Conservation (phyloP, 176 grass and related monocot species). For the Aegilops longissima region DNA sequence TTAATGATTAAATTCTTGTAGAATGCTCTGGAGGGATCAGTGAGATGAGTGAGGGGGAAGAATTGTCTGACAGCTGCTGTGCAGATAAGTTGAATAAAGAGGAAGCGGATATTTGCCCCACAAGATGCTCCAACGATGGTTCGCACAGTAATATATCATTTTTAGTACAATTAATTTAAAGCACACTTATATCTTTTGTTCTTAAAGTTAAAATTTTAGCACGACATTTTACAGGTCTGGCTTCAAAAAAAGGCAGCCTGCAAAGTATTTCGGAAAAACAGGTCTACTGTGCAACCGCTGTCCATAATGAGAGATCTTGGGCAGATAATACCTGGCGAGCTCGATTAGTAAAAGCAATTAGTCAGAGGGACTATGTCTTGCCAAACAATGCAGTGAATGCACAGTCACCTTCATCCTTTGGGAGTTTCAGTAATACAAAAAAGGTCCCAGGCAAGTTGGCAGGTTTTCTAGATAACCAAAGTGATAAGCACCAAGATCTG, state of each 20-base stretch:
- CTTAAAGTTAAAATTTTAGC: neutral
- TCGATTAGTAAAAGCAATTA: constrained; percentile 45
- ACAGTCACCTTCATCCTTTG: constrained; percentile 12
- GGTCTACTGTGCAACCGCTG: constrained; percentile 25
- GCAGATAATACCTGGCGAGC: constrained; percentile 46
- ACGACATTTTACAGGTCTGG: constrained; percentile 32
- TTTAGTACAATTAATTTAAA: constrained; percentile 16
- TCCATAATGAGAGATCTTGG: constrained; percentile 36
- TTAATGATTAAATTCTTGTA: constrained; percentile 37
- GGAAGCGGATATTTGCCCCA: constrained; percentile 26
- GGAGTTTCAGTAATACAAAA: constrained; percentile 20
- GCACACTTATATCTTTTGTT: neutral
- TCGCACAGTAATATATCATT: constrained; percentile 23
- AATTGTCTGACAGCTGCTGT: constrained; percentile 25
- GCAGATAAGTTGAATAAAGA: constrained; percentile 36
- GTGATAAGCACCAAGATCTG: constrained; percentile 30
- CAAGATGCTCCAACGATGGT: constrained; percentile 36
- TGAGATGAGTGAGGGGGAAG: constrained; percentile 45
- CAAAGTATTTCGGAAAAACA: constrained; percentile 38
- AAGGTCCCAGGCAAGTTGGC: constrained; percentile 18
- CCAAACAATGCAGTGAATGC: constrained; percentile 29
- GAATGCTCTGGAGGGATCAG: constrained; percentile 55
- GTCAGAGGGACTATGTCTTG: constrained; percentile 25
- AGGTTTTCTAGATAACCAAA: constrained; percentile 18
- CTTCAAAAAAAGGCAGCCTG: constrained; percentile 33